Base-by-base conservation (phyloP, 768 basidiomycete species). In the Boletus subcaerulescens region DNA sequence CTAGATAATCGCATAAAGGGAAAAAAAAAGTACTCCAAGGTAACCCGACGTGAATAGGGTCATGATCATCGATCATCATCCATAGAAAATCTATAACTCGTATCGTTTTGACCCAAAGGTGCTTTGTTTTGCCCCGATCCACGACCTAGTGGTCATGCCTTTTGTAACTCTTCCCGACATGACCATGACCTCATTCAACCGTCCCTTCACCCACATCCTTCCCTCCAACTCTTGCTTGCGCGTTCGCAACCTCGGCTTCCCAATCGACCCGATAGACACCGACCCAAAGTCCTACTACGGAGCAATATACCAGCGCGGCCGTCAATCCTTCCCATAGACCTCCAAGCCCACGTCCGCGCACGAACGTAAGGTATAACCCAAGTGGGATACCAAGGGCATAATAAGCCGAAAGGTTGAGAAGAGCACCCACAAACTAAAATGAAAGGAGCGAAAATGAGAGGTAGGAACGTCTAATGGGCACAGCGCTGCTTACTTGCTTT, bases 321-420 rank as follows among this genome's bases (percentile, higher is more conserved):
- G 89, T 89, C 36, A 95, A 73, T 13, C 93, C 93, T 39, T 87
- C 76, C 94, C 93, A 97, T 14, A 97, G 78, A 0, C 94, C 94
- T 22, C 76, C 73, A 12, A 97, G 75, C 0, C 76, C 83, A 67
- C 81, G 76, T 35, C 75, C 68, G 11, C 65, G 67, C 47, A 73
- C 74, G 74, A 94, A 93, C 3, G 89, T 78, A 5, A 95, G 83
- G 71, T 80, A 89, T 47, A 93, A 71, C 14, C 91, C 94, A 43
- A 91, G 75, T 0, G 93, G 93, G 48, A 96, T 87, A 31, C 91
- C 91, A 57, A 94, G 71, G 53, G 86, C 70, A 62, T 96, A 94
- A 71, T 94, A 94, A 3, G 87, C 85, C 44, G 82, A 82, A 64
- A 57, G 47, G 43, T 58, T 58, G 42, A 93, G 76, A 12, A 93